Base-by-base conservation (phyloP, 805 yeast genomes). In the Saturnispora halmiae region DNA sequence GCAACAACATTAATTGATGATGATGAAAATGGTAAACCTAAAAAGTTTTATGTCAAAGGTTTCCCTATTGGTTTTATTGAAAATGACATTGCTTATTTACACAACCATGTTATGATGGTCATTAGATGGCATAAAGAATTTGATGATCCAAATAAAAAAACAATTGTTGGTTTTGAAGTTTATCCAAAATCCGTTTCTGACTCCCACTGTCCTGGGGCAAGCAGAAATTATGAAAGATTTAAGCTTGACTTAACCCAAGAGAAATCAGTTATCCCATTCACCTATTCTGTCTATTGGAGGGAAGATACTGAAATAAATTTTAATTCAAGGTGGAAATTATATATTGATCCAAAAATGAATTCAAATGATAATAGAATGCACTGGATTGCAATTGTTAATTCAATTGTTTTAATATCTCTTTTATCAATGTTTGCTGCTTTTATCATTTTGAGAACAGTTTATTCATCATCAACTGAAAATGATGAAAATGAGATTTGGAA, bases 101-200 rank as follows among this genome's bases (percentile, higher is more conserved):
- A 87, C 59, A 86, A 84, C 55, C 95, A 87, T 56, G 77, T 82
- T 8, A 81, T 81, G 80, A 52, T 86, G 41, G 90, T 87, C 11
- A 69, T 86, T 32, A 70, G 95, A 52, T 82, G 76, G 61, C 81
- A 84, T 50, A 63, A 64, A 37, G 65, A 71, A 45, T 58, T 65
- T 54, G 47, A 66, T 25, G 59, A 55, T 37, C 53, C 56, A 7
- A 46, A 46, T 14, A 58, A 62, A 37, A 66, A 70, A 47, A 68
- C 83, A 3, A 83, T 86, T 50, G 94, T 86, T 15, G 96, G 95
- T 0, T 82, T 87, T 51, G 96, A 86, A 61, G 83, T 85, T 11
- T 86, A 86, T 55, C 95, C 95, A 9, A 79, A 76, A 55, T 81
- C 92, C 40, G 88, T 82, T 10, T 64, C 70, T 32, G 76, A 70